Evolutionary conservation across 1,284 basidiomycete genomes (phyloP).

Genomic region (Lignosus rhinocerotis): DNA sequence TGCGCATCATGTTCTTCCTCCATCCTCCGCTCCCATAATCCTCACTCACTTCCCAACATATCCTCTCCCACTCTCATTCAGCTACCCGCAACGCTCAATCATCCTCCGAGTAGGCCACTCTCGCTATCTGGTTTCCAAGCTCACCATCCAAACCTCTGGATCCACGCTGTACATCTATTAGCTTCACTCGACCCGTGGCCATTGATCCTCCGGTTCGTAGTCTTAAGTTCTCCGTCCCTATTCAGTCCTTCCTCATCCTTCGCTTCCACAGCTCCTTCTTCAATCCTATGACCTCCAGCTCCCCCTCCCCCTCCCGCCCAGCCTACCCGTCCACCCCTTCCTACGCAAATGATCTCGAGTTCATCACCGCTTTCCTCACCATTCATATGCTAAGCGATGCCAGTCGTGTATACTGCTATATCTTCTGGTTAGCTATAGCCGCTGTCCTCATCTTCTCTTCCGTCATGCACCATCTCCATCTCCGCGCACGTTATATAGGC

Average conservation of each 20-base stretch:
- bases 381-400: constrained; percentile 52
- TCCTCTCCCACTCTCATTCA: not conserved
- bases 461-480: constrained; percentile 42
- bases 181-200: not conserved
- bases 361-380: constrained; percentile 56
- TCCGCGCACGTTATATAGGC: constrained; percentile 44
- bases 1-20: not conserved
- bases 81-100: not conserved
- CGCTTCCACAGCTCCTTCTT: not conserved
- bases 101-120: not conserved
- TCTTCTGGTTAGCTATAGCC: constrained; percentile 53
- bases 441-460: constrained; percentile 42
- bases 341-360: constrained; percentile 47
- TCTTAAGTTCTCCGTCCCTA: not conserved
- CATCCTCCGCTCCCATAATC: not conserved
- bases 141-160: not conserved
- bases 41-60: not conserved
- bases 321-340: constrained; percentile 48
- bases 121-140: not conserved
- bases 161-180: not conserved
- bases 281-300: constrained; percentile 14
- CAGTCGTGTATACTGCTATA: constrained; percentile 56
- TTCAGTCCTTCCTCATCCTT: constrained; percentile 5
- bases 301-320: constrained; percentile 24
- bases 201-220: not conserved